Percentiles rank a stretch among this genome's conserved stretches.
These are phyloP conservation scores for Monosporascus sp. DNA, from an alignment of 2,329 filamentous ascomycete species.

Conservation along the genomic window DNA sequence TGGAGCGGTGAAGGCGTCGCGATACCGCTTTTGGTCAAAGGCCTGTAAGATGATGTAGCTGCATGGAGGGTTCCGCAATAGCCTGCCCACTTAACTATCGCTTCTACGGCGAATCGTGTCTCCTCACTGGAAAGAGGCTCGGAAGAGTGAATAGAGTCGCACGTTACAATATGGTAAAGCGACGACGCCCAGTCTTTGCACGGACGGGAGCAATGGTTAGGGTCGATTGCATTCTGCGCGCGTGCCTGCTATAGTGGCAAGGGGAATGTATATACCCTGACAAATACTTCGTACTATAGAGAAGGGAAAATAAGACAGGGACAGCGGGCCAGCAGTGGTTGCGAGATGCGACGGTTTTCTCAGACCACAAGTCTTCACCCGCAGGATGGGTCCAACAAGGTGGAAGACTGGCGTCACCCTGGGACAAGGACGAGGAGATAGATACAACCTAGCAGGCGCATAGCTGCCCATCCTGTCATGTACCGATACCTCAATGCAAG, in stretches of 20 bases:
- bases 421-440: constrained; percentile 9
- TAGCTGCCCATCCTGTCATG: constrained; percentile 31
- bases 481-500: constrained; percentile 25
- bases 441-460: constrained; percentile 26
- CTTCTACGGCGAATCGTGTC: too few relatives aligned
- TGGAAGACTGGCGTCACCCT: constrained; percentile 17
- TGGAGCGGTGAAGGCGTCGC: constrained; percentile 22
- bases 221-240: too few relatives aligned
- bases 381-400: constrained; percentile 19
- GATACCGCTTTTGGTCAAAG: constrained; percentile 18
- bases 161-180: too few relatives aligned
- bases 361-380: constrained; percentile 2
- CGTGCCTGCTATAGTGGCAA: too few relatives aligned
- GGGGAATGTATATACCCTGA: too few relatives aligned
- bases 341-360: constrained; percentile 6
- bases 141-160: constrained; percentile 11
- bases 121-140: constrained; percentile 3
- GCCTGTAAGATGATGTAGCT: constrained; percentile 7
- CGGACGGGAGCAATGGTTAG: neutral
- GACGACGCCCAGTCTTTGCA: neutral
- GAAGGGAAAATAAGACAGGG: neutral
- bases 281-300: neutral
- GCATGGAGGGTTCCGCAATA: constrained; percentile 7
- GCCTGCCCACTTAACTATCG: neutral
- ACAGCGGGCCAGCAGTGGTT: neutral